phyloP scores from a whole-genome alignment of 2,329 filamentous ascomycete genomes.

The Claviceps capensis region DNA sequence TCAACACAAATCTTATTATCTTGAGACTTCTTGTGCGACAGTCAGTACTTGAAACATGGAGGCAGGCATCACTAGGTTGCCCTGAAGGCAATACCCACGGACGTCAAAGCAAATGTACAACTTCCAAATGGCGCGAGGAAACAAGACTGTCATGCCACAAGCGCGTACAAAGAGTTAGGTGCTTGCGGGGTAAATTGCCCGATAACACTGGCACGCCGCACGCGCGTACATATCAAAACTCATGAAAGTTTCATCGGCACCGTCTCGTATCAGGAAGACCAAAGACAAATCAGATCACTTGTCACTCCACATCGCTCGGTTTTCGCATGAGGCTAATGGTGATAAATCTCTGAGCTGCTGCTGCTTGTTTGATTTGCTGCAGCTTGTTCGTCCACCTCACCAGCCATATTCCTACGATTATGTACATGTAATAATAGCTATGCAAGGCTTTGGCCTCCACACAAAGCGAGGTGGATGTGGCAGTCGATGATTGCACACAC shows the following conservation, averaged over 20 bases:
- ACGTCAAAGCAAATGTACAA: not conserved
- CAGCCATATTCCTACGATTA: too few species aligned
- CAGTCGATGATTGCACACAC: not conserved
- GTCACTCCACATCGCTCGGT: not conserved
- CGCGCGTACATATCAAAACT: not conserved
- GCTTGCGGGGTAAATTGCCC: not conserved
- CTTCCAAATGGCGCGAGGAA: not conserved
- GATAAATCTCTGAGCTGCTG: not conserved
- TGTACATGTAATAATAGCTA: not conserved
- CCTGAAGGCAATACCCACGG: not conserved
- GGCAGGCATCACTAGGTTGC: not conserved
- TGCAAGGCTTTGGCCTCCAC: not conserved
- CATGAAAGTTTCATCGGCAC: not conserved
- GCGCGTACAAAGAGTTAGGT: not conserved
- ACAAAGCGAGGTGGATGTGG: not conserved
- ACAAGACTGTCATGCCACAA: not conserved
- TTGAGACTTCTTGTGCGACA: not conserved
- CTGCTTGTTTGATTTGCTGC: not conserved
- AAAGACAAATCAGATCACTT: not conserved
- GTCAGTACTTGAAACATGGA: not conserved
- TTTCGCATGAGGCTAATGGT: not conserved
- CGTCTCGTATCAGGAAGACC: not conserved
- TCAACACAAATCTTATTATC: not conserved
- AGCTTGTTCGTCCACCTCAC: too few species aligned
- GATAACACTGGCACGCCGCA: too few species aligned